Evolutionary conservation across 768 basidiomycete genomes (phyloP).

Genomic region (Panellus pusillus): DNA sequence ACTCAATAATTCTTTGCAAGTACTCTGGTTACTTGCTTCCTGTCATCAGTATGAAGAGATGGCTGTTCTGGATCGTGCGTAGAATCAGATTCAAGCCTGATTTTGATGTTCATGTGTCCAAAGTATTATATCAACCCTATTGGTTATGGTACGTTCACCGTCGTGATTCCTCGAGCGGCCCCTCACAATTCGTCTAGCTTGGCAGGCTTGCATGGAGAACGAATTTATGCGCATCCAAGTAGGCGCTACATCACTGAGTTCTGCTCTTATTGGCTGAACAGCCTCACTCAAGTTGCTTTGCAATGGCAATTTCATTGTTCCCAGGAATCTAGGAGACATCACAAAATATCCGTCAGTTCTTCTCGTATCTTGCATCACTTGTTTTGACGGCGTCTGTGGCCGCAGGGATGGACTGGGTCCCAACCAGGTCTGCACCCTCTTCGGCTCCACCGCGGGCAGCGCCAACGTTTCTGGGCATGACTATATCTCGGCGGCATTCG

Average conservation of each 20-base stretch:
- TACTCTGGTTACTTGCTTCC: slow-evolving; percentile 75
- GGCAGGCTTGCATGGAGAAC: slow-evolving; percentile 80
- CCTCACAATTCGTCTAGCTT: slow-evolving; percentile 41
- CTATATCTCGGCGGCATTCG: slow-evolving; percentile 63
- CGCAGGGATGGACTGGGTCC: slow-evolving; percentile 50
- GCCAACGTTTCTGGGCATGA: slow-evolving; percentile 52
- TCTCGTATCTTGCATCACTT: slow-evolving; percentile 5
- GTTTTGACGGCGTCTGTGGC: slow-evolving; percentile 20
- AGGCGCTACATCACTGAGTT: slow-evolving; percentile 19
- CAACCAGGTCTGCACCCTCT: slow-evolving; percentile 79
- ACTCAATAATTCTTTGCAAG: slow-evolving; percentile 25
- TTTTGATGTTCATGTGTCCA: background rate
- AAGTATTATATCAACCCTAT: slow-evolving; percentile 82
- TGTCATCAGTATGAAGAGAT: slow-evolving; percentile 68
- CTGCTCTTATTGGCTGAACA: slow-evolving; percentile 9
- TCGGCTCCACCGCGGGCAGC: slow-evolving; percentile 61
- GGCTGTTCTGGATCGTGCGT: slow-evolving; percentile 83
- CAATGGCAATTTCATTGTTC: slow-evolving; percentile 64
- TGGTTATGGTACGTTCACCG: slow-evolving; percentile 51
- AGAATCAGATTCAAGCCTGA: background rate
- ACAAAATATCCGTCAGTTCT: slow-evolving; percentile 60
- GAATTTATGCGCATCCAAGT: slow-evolving; percentile 76
- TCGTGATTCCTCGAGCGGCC: background rate
- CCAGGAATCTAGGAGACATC: slow-evolving; percentile 58
- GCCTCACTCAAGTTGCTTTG: slow-evolving; percentile 49